These are phyloP conservation scores for Apiotrichum akiyoshidainum DNA, from an alignment of 1,284 basidiomycete species.

Conservation along the genomic window DNA sequence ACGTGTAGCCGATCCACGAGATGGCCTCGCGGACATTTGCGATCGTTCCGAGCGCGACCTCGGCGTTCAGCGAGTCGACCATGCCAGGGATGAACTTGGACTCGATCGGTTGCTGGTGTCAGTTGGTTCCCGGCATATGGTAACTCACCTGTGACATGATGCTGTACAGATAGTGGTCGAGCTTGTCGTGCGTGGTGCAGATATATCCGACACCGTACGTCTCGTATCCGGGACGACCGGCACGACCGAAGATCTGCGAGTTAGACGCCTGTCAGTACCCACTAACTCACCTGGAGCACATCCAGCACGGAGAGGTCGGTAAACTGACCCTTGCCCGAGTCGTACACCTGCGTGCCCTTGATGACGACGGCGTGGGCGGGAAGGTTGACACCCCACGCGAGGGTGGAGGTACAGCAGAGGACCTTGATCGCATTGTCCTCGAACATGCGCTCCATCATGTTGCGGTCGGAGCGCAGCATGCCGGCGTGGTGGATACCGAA, in stretches of 20 bases:
- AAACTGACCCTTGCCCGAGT: slow-evolving; percentile 81
- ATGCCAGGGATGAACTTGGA: slow-evolving; percentile 90
- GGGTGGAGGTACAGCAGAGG: slow-evolving; percentile 93
- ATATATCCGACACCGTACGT: slow-evolving; percentile 95
- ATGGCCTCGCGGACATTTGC: slow-evolving; percentile 82
- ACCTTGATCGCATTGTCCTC: slow-evolving; percentile 88
- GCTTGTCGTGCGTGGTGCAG: slow-evolving; percentile 88
- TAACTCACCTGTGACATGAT: slow-evolving; percentile 74
- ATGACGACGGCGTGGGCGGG: slow-evolving; percentile 98
- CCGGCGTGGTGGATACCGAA: slow-evolving; percentile 99
- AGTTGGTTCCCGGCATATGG: slow-evolving; percentile 1
- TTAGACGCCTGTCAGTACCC: not conserved
- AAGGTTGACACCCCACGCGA: slow-evolving; percentile 99
- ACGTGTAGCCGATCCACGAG: slow-evolving; percentile 96
- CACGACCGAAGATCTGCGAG: slow-evolving; percentile 81
- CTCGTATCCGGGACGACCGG: slow-evolving; percentile 93
- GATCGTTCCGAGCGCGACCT: slow-evolving; percentile 92
- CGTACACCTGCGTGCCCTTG: slow-evolving; percentile 97
- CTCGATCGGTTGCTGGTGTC: slow-evolving; percentile 80
- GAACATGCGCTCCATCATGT: slow-evolving; percentile 94
- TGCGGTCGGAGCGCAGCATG: slow-evolving; percentile 91
- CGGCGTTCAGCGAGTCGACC: slow-evolving; percentile 90
- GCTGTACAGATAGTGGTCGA: slow-evolving; percentile 85
- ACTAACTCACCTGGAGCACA: slow-evolving; percentile 69
- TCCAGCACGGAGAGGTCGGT: slow-evolving; percentile 93